A percentile compares a stretch with the other conserved stretches of the same genome.
These are phyloP conservation scores for Verticillium zaregamsianum DNA, from an alignment of 2,329 filamentous ascomycete species.

Conservation along the genomic window DNA sequence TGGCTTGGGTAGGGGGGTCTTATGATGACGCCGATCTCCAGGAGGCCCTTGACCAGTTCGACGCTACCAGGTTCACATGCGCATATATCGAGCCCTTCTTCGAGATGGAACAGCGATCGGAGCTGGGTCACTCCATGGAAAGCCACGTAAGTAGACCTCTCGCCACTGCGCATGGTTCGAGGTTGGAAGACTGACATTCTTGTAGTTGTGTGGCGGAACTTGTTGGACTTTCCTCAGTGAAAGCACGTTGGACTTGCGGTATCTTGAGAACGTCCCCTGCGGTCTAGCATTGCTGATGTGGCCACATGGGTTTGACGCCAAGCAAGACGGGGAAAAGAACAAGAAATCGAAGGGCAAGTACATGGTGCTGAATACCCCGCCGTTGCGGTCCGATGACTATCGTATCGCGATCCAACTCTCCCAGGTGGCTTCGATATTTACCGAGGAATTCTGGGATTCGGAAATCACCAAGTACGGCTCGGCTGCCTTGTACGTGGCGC, in stretches of 20 bases:
- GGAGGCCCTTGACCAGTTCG: not conserved
- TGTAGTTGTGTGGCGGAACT: conserved; percentile 4
- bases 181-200: not conserved
- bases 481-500: conserved; percentile 11
- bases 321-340: conserved; percentile 2
- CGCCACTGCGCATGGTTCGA: not conserved
- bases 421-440: conserved; percentile 12
- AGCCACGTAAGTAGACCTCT: conserved; percentile 8
- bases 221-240: not conserved
- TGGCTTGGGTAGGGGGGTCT: not conserved
- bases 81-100: conserved; percentile 17
- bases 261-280: not conserved
- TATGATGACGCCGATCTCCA: not conserved
- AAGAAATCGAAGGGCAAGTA: too few relatives aligned
- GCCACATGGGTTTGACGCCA: not conserved
- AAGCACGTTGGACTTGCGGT: not conserved
- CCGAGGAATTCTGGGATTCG: conserved; percentile 19
- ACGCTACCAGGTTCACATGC: not conserved
- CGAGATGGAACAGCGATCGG: conserved; percentile 15
- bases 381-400: not conserved
- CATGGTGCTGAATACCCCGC: not conserved
- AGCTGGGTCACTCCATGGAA: conserved; percentile 21
- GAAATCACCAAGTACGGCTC: conserved; percentile 19
- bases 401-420: not conserved
- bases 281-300: not conserved